Percentiles rank a stretch among this genome's conserved stretches.
Evolutionary conservation across 2,329 filamentous ascomycete genomes (phyloP).

Genomic region (Fusarium mangiferae): DNA sequence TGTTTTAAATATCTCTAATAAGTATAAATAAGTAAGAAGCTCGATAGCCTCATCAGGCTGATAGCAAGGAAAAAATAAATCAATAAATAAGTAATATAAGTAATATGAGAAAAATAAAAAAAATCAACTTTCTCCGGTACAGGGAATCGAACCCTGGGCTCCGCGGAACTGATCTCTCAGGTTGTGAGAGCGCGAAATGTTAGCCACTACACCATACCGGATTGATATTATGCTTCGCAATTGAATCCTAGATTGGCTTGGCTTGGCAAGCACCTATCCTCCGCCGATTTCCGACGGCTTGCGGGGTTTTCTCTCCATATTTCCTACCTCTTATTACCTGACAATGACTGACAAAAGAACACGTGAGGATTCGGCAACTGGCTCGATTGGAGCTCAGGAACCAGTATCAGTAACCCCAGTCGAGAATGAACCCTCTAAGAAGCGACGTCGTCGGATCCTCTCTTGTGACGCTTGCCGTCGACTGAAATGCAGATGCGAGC

Average conservation of each 20-base stretch:
- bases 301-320: constrained; percentile 4
- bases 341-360: constrained; percentile 12
- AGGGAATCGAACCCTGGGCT: constrained; percentile 45
- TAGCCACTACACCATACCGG: constrained; percentile 50
- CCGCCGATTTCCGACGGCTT: constrained; percentile 13
- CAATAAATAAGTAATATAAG: too few species aligned
- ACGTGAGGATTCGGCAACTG: background rate
- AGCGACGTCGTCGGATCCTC: constrained; percentile 29
- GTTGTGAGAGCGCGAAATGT: constrained; percentile 48
- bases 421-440: constrained; percentile 18
- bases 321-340: background rate
- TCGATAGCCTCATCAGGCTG: too few species aligned
- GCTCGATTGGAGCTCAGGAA: background rate
- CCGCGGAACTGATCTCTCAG: constrained; percentile 41
- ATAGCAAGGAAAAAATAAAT: too few species aligned
- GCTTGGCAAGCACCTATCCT: background rate
- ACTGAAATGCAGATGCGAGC: constrained; percentile 36
- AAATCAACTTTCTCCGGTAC: constrained; percentile 30
- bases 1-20: too few species aligned
- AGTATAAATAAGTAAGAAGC: too few species aligned
- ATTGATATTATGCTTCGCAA: fast-evolving
- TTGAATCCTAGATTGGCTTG: fast-evolving
- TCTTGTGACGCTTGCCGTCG: constrained; percentile 33
- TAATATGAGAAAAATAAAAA: background rate
- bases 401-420: background rate